Conservation (phyloP, 2,329 filamentous ascomycete species). For the Alternaria novae-zelandiae region DNA sequence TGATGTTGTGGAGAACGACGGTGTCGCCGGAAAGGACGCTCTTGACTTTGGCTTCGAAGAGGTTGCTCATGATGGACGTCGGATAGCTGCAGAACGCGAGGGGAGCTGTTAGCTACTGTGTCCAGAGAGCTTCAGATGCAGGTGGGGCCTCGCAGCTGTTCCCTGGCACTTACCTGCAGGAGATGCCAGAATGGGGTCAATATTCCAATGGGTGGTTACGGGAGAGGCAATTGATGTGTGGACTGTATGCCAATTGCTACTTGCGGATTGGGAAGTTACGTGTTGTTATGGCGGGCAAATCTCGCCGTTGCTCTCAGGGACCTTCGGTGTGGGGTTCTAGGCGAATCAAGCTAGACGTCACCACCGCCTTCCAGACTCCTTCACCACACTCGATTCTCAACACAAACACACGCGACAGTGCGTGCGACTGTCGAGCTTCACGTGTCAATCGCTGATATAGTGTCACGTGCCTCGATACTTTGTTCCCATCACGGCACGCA, state of each 20-base stretch:
- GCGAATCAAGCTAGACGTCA: slow-evolving; percentile 14
- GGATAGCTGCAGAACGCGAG: slow-evolving; percentile 18
- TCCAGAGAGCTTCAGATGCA: slow-evolving; percentile 17
- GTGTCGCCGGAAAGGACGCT: slow-evolving; percentile 94
- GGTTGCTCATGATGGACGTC: slow-evolving; percentile 36
- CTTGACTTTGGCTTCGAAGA: slow-evolving; percentile 70
- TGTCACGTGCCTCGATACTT: background rate
- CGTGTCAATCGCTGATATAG: background rate
- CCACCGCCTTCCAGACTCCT: slow-evolving; percentile 2
- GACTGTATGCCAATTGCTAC: slow-evolving; percentile 2
- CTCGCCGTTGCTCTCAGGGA: slow-evolving; percentile 18
- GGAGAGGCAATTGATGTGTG: slow-evolving; percentile 16
- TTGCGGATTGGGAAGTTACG: slow-evolving; percentile 14
- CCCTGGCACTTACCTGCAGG: slow-evolving; percentile 8
- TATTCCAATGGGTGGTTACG: background rate
- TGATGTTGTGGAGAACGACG: slow-evolving; percentile 79
- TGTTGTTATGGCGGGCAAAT: slow-evolving; percentile 19
- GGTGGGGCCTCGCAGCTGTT: slow-evolving; percentile 9
- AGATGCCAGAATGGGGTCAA: slow-evolving; percentile 8
- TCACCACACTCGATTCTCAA: background rate
- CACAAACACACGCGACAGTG: background rate
- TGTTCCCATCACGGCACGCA: background rate
- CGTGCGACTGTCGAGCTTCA: background rate
- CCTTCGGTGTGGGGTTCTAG: slow-evolving; percentile 20
- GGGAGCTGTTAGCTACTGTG: slow-evolving; percentile 37